Base-by-base conservation (phyloP, 73 alveolate species). In the Paramecium sonneborni region DNA sequence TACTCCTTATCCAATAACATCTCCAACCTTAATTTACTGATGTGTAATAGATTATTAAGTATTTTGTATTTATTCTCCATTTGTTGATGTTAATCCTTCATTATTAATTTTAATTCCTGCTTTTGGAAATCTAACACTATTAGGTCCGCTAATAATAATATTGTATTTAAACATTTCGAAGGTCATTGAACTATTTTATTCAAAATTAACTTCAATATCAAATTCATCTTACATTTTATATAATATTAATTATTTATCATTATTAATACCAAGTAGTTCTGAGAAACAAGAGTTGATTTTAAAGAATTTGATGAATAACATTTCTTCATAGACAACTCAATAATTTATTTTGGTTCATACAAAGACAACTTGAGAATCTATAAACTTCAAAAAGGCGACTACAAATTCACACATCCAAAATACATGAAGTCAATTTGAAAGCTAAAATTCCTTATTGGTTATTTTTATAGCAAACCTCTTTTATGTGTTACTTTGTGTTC, bases 1-100 rank as follows among this genome's bases (percentile, higher is more conserved):
- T 12, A 95, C 92, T 6, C 97, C 97, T 57, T 93, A 57, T 37
- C 97, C 97, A 39, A 94, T 87, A 10, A 74, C 57, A 37, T 92
- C 92, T 43, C 93, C 85, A 21, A 88, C 90, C 26, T 68, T 41
- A 68, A 88, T 88, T 43, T 88, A 43, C 14, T 69, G 30, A 18
- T 87, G 90, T 26, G 90, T 88, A 4, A 88, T 88, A 1, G 82
- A 69, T 37, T 86, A 62, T 23, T 86, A 58, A 14, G 44, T 58
- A 26, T 32, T 86, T 58, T 86, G 52, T 37, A 88, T 41, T 20
- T 37, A 38, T 18, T 88, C 41, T 41, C 88, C 90, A 30, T 76
- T 48, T 7, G 89, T 91, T 15, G 92, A 74, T n/a, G 76, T 39
- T 11, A 93, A 35, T 12, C 94, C 96, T 30, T 62, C 92, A 41